Base-by-base conservation (phyloP, 2,329 filamentous ascomycete genomes). In the Madurella mycetomatis region DNA sequence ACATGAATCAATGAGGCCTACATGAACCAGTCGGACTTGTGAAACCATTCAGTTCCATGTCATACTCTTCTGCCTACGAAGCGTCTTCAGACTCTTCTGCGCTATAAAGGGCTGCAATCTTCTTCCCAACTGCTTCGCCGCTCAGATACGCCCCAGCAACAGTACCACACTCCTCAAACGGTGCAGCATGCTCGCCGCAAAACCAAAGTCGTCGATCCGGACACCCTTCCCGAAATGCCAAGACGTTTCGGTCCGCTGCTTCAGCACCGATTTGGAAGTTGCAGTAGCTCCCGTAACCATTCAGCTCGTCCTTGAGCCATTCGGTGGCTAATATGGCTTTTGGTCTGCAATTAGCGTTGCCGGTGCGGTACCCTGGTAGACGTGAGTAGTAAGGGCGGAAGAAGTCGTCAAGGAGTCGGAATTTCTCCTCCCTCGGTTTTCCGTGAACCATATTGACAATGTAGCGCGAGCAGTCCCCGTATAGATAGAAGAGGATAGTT, bases 111-210 rank as follows among this genome's bases (percentile, higher is more conserved):
- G 9, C 46, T 18, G 30, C 30, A 53, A 53, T 49, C 51, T n/a
- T 49, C 46, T 39, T 53, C 30, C 41, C 45, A 42, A 51, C 40
- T 66, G 17, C 16, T 46, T 86, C 82, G 0, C 84, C 84, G 63
- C 79, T 80, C 81, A 82, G 85, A 65, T 80, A 87, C 16, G 84
- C 84, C 1, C 84, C 84, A 0, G 82, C 84, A 9, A 80, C 81
- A 9, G 83, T 86, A 1, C 84, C 84, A 59, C 86, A 64, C 49
- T 82, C 83, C 25, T 85, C 76, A 68, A 86, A 85, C 15, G 84
- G 84, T 48, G 82, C 80, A 13, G 82, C 85, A 70, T 87, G 84
- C 67, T 88, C 84, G 0, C 84, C 84, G 1, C 83, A 84, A 63
- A 88, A 76, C 84, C 84, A 87, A 2, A 87, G 57, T 0, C 79